Evolutionary conservation across 2,329 filamentous ascomycete species (phyloP).

Genomic region (Lasiodiplodia hormozganensis): DNA sequence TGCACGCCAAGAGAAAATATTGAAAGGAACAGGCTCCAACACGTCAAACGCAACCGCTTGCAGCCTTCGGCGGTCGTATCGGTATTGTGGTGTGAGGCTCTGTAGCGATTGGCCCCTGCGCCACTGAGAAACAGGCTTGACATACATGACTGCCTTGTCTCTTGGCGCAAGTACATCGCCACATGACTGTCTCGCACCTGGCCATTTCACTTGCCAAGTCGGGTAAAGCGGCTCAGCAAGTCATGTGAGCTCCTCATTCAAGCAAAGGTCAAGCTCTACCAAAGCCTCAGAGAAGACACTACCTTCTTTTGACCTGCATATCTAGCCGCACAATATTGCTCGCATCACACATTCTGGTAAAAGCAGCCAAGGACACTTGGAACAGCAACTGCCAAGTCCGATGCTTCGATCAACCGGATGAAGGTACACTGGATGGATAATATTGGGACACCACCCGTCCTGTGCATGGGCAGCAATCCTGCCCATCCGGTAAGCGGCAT

Average conservation of each 20-base stretch:
- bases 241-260: background rate
- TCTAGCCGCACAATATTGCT: background rate
- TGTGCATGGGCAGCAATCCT: background rate
- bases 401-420: background rate
- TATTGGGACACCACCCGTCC: background rate
- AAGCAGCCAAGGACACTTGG: no score
- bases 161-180: background rate
- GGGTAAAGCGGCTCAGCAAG: conserved; percentile 4
- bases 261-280: conserved; percentile 9
- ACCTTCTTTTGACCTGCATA: background rate
- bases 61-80: background rate
- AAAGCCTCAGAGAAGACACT: background rate
- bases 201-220: conserved; percentile 13
- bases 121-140: background rate
- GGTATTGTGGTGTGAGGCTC: background rate
- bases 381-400: background rate
- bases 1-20: background rate
- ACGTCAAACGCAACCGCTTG: background rate
- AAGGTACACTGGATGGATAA: background rate
- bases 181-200: background rate
- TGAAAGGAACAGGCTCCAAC: background rate
- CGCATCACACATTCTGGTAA: background rate
- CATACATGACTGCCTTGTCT: background rate
- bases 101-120: conserved; percentile 2
- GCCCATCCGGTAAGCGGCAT: background rate